Evolutionary conservation across 805 yeast genomes (phyloP), one percentile per base, ranked within the genome.

Genomic region (Monosporozyma unispora): DNA sequence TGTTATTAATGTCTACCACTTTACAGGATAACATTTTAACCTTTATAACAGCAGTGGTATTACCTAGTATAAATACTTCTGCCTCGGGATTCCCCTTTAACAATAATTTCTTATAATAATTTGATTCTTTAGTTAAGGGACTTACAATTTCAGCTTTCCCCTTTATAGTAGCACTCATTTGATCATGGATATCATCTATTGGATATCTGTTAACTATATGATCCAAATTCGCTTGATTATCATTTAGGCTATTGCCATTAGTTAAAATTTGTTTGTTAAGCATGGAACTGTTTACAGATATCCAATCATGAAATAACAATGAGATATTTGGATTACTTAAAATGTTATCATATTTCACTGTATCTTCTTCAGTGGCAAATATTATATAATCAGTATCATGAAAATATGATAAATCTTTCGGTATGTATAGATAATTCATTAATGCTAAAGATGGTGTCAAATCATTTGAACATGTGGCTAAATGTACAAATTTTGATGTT

Each of bases 301-400:
- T 78, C 96, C 96, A 90, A 60, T 91, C 97, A 63, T 90, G 97
- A 38, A 90, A 80, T 50, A 90, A 71, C 40, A 90, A 64, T 0
- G 96, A 83, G 9, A 90, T 96, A 43, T 79, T 75, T 12, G 89
- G 87, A 63, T 90, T 90, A 39, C 68, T 65, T 12, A 66, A 53
- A 46, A 90, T 76, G 66, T 90, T 89, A 33, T 73, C 67, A 64
- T 75, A 86, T 68, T 89, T 91, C 50, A 79, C 79, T 8, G 96
- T 86, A 46, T 75, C 68, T 51, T 76, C 78, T 1, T 81, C 81
- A 1, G 95, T 80, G 2, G 96, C 79, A 46, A 90, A 70, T 23
- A 90, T 77, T 45, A 89, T 77, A 55, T 72, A 75, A 28, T 79
- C 74, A 21, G 60, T 63, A 38, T 72, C 72, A n/a, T 64, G 67